Evolutionary conservation across 192 early-diverging fungal genomes (phyloP), one percentile per base, ranked within the genome.

Genomic region (Chytriomyces hyalinus): DNA sequence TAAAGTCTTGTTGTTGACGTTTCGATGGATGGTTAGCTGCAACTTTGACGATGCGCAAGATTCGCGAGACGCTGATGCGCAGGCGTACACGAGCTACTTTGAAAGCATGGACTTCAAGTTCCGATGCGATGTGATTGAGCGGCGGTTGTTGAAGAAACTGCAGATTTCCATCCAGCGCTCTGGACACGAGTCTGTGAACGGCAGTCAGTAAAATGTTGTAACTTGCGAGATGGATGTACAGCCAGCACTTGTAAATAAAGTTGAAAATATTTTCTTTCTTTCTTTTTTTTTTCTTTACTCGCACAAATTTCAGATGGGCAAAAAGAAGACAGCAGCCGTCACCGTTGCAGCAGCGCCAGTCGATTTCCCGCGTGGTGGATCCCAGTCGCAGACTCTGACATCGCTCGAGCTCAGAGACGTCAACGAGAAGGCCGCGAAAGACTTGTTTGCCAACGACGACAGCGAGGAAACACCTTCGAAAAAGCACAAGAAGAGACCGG

Each of bases 321-420:
- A 36, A 11, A 61, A 63, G 59, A 62, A 53, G 26, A 73, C 6
- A 11, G 20, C 63, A 26, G 24, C 51, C 11, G 4, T 59, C 17
- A 3, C 22, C 53, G 68, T 70, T 70, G 17, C 44, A 7, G n/a
- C 8, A 9, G 26, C 53, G 9, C 20, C 36, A 13, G 48, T 53
- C 60, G 91, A 94, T 70, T 97, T 97, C 77, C 94, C 94, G 61
- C 91, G 95, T 73, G 95, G 95, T 60, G 95, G 95, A 48, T 89
- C 90, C 2, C 89, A 87, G 45, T 45, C 71, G 2, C 7, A 26
- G 6, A 90, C 86, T 7, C 83, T 95, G 77, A 94, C 95, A 17
- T 91, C 95, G 57, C 87, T 95, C 15, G 95, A 96, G 80, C 87
- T 88, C 81, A 88, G 92, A 48, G 94, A 95, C 77, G 86, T 94